Conservation (phyloP, 805 yeast genomes). For the Brettanomyces custersianus region DNA sequence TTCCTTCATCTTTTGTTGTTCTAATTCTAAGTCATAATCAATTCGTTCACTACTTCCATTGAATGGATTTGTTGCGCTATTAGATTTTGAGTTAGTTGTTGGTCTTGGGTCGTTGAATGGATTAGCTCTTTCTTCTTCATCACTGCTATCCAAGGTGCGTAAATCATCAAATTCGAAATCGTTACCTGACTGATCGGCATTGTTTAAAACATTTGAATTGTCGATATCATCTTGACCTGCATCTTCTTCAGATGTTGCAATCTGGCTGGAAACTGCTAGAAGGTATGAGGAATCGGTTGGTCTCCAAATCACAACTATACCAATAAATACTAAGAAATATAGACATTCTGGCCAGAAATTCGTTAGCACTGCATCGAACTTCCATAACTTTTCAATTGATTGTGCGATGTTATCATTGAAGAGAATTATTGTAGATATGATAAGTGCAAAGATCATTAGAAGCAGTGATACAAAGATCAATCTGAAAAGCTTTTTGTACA, state of each 20-base stretch:
- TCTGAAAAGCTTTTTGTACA: slow-evolving; percentile 73
- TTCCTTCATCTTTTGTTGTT: slow-evolving; percentile 19
- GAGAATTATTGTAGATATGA: slow-evolving; percentile 59
- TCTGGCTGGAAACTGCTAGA: slow-evolving; percentile 88
- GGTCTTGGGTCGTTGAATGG: slow-evolving; percentile 18
- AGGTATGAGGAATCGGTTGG: slow-evolving; percentile 94
- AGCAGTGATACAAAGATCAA: slow-evolving; percentile 67
- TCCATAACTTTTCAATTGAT: slow-evolving; percentile 84
- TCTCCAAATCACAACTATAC: slow-evolving; percentile 90
- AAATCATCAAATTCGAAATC: slow-evolving; percentile 55
- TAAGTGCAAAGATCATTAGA: slow-evolving; percentile 60
- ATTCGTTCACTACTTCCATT: slow-evolving; percentile 18
- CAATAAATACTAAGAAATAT: slow-evolving; percentile 73
- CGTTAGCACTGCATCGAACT: slow-evolving; percentile 74
- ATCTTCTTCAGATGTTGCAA: slow-evolving; percentile 58
- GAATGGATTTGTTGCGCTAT: slow-evolving; percentile 21
- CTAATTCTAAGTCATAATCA: slow-evolving; percentile 24
- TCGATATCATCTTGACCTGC: slow-evolving; percentile 36
- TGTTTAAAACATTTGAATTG: slow-evolving; percentile 17
- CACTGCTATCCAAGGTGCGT: slow-evolving; percentile 37
- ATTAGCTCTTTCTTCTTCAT: slow-evolving; percentile 13
- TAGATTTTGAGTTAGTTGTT: slow-evolving; percentile 1
- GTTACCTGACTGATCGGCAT: slow-evolving; percentile 32
- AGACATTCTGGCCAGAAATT: slow-evolving; percentile 95
- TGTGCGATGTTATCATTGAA: slow-evolving; percentile 69